These are phyloP conservation scores for Trichoderma atrobrunneum DNA, from an alignment of 2,329 filamentous ascomycete genomes.

Conservation along the genomic window DNA sequence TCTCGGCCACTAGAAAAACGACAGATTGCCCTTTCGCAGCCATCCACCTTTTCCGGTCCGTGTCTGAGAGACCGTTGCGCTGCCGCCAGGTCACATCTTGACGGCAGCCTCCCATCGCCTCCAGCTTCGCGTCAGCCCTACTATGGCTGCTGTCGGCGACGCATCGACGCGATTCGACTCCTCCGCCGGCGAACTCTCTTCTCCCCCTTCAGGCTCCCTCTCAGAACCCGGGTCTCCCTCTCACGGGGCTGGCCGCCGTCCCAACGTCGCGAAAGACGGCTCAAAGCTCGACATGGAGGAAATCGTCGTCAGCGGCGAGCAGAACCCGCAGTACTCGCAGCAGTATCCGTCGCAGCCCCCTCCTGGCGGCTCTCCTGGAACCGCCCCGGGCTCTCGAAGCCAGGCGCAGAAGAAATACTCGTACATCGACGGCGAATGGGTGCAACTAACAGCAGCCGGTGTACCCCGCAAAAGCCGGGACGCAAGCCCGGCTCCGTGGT, in stretches of 20 bases:
- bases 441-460: constrained; percentile 56
- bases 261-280: constrained; percentile 18
- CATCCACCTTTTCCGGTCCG: neutral
- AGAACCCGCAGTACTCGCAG: constrained; percentile 24
- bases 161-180: constrained; percentile 45
- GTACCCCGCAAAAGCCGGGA: constrained; percentile 62
- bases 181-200: constrained; percentile 49
- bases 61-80: neutral
- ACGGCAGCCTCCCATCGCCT: neutral
- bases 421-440: constrained; percentile 40
- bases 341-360: constrained; percentile 30
- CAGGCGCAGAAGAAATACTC: constrained; percentile 33
- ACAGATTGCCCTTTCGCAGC: neutral
- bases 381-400: constrained; percentile 16
- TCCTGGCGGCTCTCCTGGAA: constrained; percentile 23
- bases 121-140: constrained; percentile 13
- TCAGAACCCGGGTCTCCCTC: constrained; percentile 50
- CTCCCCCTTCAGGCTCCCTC: constrained; percentile 49
- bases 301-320: constrained; percentile 46
- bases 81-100: neutral
- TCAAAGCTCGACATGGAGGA: constrained; percentile 44
- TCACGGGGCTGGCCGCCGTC: constrained; percentile 33
- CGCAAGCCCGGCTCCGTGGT: constrained; percentile 60
- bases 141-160: constrained; percentile 32
- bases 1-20: neutral